Base-by-base conservation (phyloP, 306 rosid genomes). In the Rosa chinensis region DNA sequence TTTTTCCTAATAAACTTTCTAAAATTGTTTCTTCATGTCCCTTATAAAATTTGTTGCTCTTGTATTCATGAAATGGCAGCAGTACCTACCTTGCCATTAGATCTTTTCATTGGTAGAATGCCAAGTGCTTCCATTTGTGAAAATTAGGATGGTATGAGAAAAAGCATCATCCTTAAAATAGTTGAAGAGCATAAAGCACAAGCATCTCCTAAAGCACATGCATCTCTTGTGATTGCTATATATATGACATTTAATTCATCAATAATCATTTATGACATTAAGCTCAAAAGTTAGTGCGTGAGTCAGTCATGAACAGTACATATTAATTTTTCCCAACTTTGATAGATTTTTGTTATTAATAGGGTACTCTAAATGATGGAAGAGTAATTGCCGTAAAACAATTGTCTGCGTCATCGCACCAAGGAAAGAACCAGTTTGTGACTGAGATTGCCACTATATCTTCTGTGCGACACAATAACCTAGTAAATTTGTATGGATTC, bases 371-470 rank as follows among this genome's bases (percentile, higher is more conserved):
- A 43, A 39, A 77, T 50, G 96, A 94, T 86, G 97, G 98, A 70
- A 92, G 94, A 84, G 89, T 83, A 14, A 77, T 92, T 76, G 96
- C 92, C 37, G 98, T 88, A 75, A 94, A 92, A 82, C 98, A 94
- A 83, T 85, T 92, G 35, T 94, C 97, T 25, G 78, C 86, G 49
- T 87, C 78, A 61, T 94, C 97, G 62, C 96, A 86, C 72, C 97
- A 92, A 87, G 97, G 98, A 81, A 92, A 90, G 78, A 84, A 78
- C 73, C 97, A 94, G 76, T 94, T 94, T 80, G 86, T 92, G 58
- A 49, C 96, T 40, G 98, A 94, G 86, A 92, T 94, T 81, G 96
- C 94, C 28, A 92, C 96, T 32, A 90, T 92, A 84, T 92, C 98
- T 58, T 84, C 89, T 6, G 98, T 94, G 55, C 96, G 89, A 74